Base-by-base conservation (phyloP, 768 basidiomycete genomes). In the Lactarius quietus region DNA sequence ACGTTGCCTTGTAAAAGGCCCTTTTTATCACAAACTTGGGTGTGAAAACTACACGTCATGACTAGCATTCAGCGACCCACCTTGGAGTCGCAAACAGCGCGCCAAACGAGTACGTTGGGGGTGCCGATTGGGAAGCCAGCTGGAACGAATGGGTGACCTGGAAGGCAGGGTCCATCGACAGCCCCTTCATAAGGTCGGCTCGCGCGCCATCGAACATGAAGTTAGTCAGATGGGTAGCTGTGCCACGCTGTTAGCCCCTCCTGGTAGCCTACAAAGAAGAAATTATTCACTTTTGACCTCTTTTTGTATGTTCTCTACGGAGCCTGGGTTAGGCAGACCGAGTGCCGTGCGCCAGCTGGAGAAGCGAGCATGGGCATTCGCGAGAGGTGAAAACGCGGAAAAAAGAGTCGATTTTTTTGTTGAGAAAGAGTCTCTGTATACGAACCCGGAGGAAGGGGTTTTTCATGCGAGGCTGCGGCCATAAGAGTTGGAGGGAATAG, bases 71-170 rank as follows among this genome's bases (percentile, higher is more conserved):
- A 78, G 58, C 71, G 48, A 62, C 65, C 17, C 9, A 97, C 95
- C 74, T 83, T 83, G 71, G 86, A 82, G 72, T 96, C 15, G 91
- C 95, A 77, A 89, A 98, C 58, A 97, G 84, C 10, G 95, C 93
- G 63, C 90, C 92, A 74, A 98, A 97, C 76, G 93, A 95, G 78
- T 99, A 99, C 35, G 89, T 90, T 17, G 96, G 84, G 1, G 93
- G 85, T 0, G 82, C 77, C n/a, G 87, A 85, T 75, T 91, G 89
- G n/a, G 93, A 93, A 23, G 93, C 97, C 63, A 98, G 80, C 65
- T 88, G 83, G 79, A 99, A 98, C 28, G 94, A 92, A 76, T 99
- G 97, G 66, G 95, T 95, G 71, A 98, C 90, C 81, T 98, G 96
- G 85, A 98, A 98, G 58, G 92, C 86, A n/a, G 97, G 97, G 76